Evolutionary conservation across 2,329 filamentous ascomycete genomes (phyloP).

Genomic region (Fusarium tupiense): DNA sequence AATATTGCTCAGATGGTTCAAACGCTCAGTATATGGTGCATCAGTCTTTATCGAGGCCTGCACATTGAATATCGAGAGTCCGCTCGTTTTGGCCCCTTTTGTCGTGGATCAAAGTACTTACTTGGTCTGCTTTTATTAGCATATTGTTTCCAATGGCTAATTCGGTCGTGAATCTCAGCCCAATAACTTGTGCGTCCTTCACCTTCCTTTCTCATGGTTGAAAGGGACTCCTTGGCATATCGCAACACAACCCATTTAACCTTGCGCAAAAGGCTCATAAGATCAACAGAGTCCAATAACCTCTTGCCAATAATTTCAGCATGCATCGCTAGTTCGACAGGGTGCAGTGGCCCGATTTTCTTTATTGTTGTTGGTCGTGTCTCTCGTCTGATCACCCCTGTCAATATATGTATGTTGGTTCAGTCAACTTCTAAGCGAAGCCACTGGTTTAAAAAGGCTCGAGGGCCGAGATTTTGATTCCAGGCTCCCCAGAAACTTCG

Average conservation of each 20-base stretch:
- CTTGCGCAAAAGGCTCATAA: neutral
- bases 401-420: neutral
- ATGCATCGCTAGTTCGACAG: neutral
- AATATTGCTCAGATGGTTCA: neutral
- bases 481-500: rapidly evolving
- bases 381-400: neutral
- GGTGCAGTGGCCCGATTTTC: neutral
- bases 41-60: rapidly evolving
- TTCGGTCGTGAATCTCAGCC: rapidly evolving
- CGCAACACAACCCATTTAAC: neutral
- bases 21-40: rapidly evolving
- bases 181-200: rapidly evolving
- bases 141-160: neutral
- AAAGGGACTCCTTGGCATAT: neutral
- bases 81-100: rapidly evolving
- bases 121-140: rapidly evolving
- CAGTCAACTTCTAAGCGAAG: neutral
- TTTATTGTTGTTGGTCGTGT: neutral
- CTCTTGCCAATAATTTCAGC: neutral
- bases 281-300: too few relatives aligned
- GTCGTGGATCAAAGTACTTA: rapidly evolving
- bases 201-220: neutral
- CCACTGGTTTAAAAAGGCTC: neutral
- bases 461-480: neutral
- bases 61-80: rapidly evolving